phyloP scores from a whole-genome alignment of 1,284 basidiomycete species.

The Malassezia caprae region DNA sequence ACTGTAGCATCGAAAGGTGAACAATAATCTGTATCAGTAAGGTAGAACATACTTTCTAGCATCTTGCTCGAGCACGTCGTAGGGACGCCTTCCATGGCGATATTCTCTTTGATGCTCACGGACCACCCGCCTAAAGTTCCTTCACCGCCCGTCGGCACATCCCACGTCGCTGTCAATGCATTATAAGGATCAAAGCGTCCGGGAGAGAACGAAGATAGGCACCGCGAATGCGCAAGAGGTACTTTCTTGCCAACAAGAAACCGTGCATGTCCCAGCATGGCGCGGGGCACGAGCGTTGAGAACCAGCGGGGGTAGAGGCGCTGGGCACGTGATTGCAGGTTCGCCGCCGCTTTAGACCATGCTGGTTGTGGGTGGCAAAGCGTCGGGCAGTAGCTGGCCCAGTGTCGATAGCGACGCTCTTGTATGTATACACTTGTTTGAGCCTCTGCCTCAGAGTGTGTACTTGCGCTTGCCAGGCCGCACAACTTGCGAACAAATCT shows the following conservation, averaged over 20 bases:
- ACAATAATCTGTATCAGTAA: slow-evolving; percentile 50
- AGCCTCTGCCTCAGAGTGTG: neutral
- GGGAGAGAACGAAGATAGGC: neutral
- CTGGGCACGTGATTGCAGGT: neutral
- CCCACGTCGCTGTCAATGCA: slow-evolving; percentile 15
- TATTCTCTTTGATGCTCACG: slow-evolving; percentile 42
- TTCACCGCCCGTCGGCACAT: neutral
- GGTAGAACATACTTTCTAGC: slow-evolving; percentile 17
- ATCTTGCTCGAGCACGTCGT: slow-evolving; percentile 36
- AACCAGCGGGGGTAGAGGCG: neutral
- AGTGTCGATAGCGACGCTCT: neutral
- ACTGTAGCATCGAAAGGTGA: slow-evolving; percentile 83
- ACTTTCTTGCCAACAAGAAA: neutral
- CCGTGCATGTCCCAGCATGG: neutral
- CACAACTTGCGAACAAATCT: neutral
- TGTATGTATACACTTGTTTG: neutral
- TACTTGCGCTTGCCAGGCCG: neutral
- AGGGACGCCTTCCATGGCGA: slow-evolving; percentile 24
- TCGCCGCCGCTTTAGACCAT: neutral
- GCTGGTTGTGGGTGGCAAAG: neutral
- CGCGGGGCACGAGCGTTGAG: neutral
- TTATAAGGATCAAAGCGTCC: slow-evolving; percentile 26
- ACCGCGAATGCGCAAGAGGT: neutral
- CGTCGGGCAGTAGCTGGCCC: neutral
- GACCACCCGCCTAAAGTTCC: slow-evolving; percentile 27